Evolutionary conservation across 2,329 filamentous ascomycete genomes (phyloP), one percentile per base, ranked within the genome.

Genomic region (Fusarium annulatum): DNA sequence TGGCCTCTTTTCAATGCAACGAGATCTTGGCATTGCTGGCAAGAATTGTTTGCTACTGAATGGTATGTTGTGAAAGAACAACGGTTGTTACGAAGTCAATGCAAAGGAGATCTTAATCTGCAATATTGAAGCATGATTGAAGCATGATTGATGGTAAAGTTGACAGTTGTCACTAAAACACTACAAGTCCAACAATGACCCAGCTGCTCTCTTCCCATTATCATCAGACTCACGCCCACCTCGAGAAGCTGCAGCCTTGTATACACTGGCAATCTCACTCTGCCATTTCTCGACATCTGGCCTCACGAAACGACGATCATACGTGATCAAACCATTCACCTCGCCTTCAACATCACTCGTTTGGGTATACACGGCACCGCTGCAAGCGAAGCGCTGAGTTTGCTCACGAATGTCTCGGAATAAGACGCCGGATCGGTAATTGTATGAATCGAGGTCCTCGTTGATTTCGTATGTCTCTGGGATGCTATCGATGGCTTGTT

Each of bases 271-370:
- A 49, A 92, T 92, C 76, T 92, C 90, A 1, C 77, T 78, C 75
- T 84, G 86, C 91, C 91, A 93, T 80, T 90, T 87, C 12, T 82
- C 79, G 43, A 84, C 81, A 65, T 93, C 83, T 9, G 88, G 86
- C 2, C 91, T 84, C 39, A 91, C 78, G 0, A 92, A 65, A 1
- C 91, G 84, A 3, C 92, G 87, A 79, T 94, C 91, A 74, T 93
- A 93, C 0, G 91, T 93, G 73, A 93, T 79, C 64, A 94, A 82
- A 0, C 92, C 92, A 73, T 94, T 94, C 14, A 94, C 90, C 79
- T 94, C 92, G 9, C 91, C 92, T 78, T 94, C 92, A 0, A 94
- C 92, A 74, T 94, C 92, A 0, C 90, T 92, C 0, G 91, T 94
- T 83, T 94, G 92, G 2, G 92, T 94, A 87, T 91, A 94, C 0